These are phyloP conservation scores for Umbelopsis ramanniana DNA, from an alignment of 192 early-diverging fungal species.

Conservation along the genomic window DNA sequence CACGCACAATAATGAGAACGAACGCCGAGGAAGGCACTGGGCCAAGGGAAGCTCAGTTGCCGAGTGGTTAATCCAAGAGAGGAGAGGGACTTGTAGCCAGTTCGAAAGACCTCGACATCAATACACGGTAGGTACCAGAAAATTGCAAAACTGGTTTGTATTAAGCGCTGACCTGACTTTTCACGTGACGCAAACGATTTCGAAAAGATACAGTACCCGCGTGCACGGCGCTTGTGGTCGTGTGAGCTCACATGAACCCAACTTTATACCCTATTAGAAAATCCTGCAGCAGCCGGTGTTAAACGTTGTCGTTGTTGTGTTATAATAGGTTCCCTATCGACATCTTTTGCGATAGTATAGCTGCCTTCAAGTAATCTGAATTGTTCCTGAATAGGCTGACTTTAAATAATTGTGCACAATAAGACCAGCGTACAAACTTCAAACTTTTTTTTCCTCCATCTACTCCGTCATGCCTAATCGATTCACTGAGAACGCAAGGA, in stretches of 20 bases:
- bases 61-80: neutral
- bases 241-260: slow-evolving; percentile 16
- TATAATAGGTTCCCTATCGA: no score
- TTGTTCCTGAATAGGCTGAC: slow-evolving; percentile 5
- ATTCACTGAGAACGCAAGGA: neutral
- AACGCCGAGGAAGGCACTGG: slow-evolving; percentile 1
- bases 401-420: neutral
- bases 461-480: neutral
- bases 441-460: neutral
- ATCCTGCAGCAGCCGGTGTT: neutral
- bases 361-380: no score
- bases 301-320: neutral
- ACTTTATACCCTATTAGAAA: neutral
- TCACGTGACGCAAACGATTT: no score
- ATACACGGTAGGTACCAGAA: neutral
- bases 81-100: neutral
- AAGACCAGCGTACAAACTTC: neutral
- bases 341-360: no score
- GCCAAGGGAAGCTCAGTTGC: neutral
- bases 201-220: neutral
- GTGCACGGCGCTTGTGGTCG: neutral
- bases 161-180: no score
- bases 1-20: neutral
- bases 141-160: no score
- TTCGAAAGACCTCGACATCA: neutral